These are phyloP conservation scores for Annulohypoxylon stygium DNA, from an alignment of 495 filamentous ascomycete species.

Conservation along the genomic window DNA sequence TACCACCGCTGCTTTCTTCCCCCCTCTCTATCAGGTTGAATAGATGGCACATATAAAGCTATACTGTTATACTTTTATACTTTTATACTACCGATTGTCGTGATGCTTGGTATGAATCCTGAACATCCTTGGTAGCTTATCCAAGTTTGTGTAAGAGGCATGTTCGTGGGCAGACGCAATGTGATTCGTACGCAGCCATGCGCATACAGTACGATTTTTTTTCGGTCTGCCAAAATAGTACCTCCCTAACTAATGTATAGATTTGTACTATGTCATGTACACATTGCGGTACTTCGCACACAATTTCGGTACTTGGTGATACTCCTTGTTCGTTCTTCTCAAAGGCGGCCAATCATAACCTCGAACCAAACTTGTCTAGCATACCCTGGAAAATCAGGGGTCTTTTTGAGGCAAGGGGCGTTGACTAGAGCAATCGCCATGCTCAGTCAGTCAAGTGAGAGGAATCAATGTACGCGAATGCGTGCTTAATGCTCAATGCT, in stretches of 20 bases:
- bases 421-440: slow-evolving; percentile 15
- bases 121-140: slow-evolving; percentile 1
- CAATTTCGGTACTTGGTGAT: slow-evolving; percentile 45
- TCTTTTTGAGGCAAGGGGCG: slow-evolving; percentile 43
- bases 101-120: slow-evolving; percentile 15
- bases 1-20: not conserved
- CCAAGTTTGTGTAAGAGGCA: slow-evolving; percentile 10
- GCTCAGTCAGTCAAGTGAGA: not conserved
- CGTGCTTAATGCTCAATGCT: slow-evolving; percentile 15
- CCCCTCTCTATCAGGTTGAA: not conserved
- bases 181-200: slow-evolving; percentile 24
- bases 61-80: not conserved
- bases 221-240: not conserved
- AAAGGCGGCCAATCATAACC: slow-evolving; percentile 45
- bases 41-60: not conserved
- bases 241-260: too few species aligned
- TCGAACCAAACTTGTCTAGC: slow-evolving; percentile 21
- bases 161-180: slow-evolving; percentile 12
- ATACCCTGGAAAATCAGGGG: slow-evolving; percentile 43
- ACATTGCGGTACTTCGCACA: slow-evolving; percentile 28
- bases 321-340: slow-evolving; percentile 35
- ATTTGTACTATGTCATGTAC: slow-evolving; percentile 17
- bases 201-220: slow-evolving; percentile 36
- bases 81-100: slow-evolving; percentile 9
- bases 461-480: slow-evolving; percentile 6